phyloP scores from a whole-genome alignment of 257 asterid species.

The Misopates orontium region DNA sequence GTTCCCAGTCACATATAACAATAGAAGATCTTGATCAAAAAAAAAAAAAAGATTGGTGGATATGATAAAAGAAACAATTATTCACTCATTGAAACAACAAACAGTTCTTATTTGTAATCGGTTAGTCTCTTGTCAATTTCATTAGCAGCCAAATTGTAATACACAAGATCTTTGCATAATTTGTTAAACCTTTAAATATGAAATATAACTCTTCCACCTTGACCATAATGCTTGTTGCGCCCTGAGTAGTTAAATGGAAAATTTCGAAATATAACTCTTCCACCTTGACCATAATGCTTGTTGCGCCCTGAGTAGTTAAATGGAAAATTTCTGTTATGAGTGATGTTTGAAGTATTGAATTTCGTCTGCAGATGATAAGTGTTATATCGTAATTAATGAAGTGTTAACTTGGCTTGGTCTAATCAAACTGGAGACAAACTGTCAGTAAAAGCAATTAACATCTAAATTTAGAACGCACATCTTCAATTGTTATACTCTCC shows the following conservation, averaged over 20 bases:
- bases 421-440: neutral
- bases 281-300: conserved; percentile 14
- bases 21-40: too few species aligned
- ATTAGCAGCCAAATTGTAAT: neutral
- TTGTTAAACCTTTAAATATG: conserved; percentile 8
- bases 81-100: neutral
- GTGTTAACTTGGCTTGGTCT: conserved; percentile 14
- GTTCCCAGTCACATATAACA: neutral
- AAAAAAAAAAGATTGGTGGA: conserved; percentile 1
- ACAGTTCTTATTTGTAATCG: neutral
- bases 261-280: neutral
- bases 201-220: conserved; percentile 5
- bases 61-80: conserved; percentile 8
- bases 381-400: neutral
- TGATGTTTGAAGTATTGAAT: conserved; percentile 13
- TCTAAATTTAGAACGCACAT: conserved; percentile 2
- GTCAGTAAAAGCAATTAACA: neutral
- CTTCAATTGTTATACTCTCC: conserved; percentile 13
- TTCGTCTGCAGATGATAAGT: neutral
- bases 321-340: neutral
- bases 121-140: neutral
- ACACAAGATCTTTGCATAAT: conserved; percentile 10
- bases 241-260: neutral
- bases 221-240: conserved; percentile 12
- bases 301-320: neutral